Base-by-base conservation (phyloP, 2,329 filamentous ascomycete species). In the Neofusicoccum cordaticola region DNA sequence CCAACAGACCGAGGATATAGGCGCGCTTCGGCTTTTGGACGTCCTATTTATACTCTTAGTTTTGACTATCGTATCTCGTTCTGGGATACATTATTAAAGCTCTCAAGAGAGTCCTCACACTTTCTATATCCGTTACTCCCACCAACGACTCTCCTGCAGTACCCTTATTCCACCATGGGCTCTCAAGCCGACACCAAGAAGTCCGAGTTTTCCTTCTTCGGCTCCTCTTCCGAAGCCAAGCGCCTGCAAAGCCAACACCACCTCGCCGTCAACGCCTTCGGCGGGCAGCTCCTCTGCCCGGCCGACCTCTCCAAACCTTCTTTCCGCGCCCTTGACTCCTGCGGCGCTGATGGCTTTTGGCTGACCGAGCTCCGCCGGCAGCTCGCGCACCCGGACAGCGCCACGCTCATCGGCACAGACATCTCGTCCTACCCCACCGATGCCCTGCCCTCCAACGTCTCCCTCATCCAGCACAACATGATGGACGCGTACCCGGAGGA, bases 201-300 rank as follows among this genome's bases (percentile, higher is more conserved):
- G 5, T 31, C 27, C 27, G 27, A 31, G 27, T 31, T 5, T 7
- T 31, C 27, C 27, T 34, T 12, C 27, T 35, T 35, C 1, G 11
- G 11, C 4, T 51, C 50, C 5, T 17, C 50, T 15, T 17, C 50
- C 34, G 17, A 37, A 8, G 31, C 31, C 9, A 15, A 78, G 8
- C 50, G 34, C 15, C 31, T 22, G 7, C 50, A 39, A 6, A 4
- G 13, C 1, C 31, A 52, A 39, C 34, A 37, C 34, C 15, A 37
- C 22, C 31, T 52, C 13, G 31, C 11, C 7, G 15, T 37, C 31
- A 12, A 37, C 27, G 50, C 50, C 34, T 39, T 52, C n/a, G 50
- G 15, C 31, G n/a, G 15, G 5, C 34, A 39, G 5, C n/a, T 52
- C 50, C 27, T 9, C 22, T 39, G 9, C 37, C 37, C 37, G 1